phyloP scores from a whole-genome alignment of 148 eudicot genomes.

The Persicaria maculosa region DNA sequence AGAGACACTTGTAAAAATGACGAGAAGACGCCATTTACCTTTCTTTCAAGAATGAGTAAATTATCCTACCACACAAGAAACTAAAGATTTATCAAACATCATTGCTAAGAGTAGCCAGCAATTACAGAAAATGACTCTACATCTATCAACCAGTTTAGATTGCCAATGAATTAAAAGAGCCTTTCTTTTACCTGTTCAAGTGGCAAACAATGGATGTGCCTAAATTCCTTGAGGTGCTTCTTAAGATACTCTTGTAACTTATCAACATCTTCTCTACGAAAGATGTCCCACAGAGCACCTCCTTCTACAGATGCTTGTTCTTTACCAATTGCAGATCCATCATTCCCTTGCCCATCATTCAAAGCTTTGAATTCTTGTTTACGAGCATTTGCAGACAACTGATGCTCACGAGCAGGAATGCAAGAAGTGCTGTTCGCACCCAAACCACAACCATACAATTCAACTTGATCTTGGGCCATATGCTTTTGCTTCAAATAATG shows the following conservation, averaged over 20 bases:
- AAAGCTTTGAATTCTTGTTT: background rate
- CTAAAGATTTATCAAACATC: background rate
- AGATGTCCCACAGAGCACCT: conserved; percentile 53
- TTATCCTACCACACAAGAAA: background rate
- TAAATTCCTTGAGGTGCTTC: conserved; percentile 39
- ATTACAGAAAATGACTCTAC: background rate
- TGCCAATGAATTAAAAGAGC: background rate
- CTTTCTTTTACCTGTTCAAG: conserved; percentile 23
- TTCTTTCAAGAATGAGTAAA: background rate
- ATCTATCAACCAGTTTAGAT: background rate
- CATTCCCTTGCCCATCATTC: background rate
- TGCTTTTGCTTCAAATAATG: conserved; percentile 19
- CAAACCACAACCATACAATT: background rate
- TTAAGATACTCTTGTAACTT: conserved; percentile 35
- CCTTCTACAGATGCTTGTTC: conserved; percentile 16
- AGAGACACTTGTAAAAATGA: background rate
- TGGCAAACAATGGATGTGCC: conserved; percentile 34
- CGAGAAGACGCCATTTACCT: background rate
- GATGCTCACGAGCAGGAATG: background rate
- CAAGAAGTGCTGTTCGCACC: background rate
- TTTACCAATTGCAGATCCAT: background rate
- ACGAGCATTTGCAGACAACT: background rate
- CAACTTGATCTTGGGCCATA: conserved; percentile 23
- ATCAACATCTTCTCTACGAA: conserved; percentile 41
- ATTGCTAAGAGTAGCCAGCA: background rate